phyloP scores from a whole-genome alignment of 2,329 filamentous ascomycete species.

The Venturia asperata region DNA sequence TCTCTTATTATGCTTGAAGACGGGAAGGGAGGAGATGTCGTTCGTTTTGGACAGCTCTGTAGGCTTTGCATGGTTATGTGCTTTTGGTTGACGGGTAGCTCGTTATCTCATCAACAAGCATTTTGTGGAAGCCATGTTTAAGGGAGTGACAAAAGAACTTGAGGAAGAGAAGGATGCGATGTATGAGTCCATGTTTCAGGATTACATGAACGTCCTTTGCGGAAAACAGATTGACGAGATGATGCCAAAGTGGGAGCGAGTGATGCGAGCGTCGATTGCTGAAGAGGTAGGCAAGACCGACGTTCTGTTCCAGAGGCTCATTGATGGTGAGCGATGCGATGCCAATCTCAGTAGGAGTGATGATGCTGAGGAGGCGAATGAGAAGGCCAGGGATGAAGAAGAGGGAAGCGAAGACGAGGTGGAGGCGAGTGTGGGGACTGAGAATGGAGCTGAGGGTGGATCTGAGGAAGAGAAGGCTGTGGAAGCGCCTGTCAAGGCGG shows the following conservation, averaged over 20 bases:
- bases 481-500: constrained; percentile 2
- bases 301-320: background rate
- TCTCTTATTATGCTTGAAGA: background rate
- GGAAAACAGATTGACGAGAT: constrained; percentile 18
- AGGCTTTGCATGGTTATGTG: background rate
- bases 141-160: constrained; percentile 38
- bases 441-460: background rate
- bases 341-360: background rate
- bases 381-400: background rate
- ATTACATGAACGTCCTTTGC: constrained; percentile 34
- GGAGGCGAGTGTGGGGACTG: background rate
- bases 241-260: constrained; percentile 19
- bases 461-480: background rate
- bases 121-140: constrained; percentile 36
- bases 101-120: too few relatives aligned
- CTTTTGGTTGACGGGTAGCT: background rate
- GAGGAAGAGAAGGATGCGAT: constrained; percentile 41
- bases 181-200: constrained; percentile 30
- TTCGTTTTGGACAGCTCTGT: background rate
- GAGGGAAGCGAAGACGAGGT: background rate
- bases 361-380: background rate
- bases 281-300: background rate
- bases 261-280: background rate
- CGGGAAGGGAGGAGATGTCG: background rate
- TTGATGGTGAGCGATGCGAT: background rate